Percentiles rank a stretch among this genome's conserved stretches.
These are phyloP conservation scores for Coniochaeta sp. DNA, from an alignment of 2,329 filamentous ascomycete genomes.

Conservation along the genomic window DNA sequence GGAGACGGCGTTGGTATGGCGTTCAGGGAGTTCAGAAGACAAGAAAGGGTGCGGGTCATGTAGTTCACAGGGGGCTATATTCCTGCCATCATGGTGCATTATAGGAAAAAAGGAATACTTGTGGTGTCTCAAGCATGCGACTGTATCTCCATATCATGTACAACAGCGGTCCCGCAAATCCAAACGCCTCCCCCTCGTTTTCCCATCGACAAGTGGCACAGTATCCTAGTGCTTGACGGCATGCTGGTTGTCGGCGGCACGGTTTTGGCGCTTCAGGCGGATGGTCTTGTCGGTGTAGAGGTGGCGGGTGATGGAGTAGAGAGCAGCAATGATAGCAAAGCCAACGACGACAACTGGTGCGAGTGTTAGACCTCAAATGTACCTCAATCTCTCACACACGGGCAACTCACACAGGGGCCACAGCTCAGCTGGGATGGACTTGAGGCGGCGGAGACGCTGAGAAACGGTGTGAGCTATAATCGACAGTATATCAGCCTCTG, in stretches of 20 bases:
- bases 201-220: neutral
- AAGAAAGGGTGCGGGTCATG: no score
- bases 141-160: conserved; percentile 6
- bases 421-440: conserved; percentile 88
- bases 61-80: no score
- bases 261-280: conserved; percentile 69
- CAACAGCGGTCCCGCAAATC: conserved; percentile 4
- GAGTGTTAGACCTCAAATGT: conserved; percentile 18
- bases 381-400: neutral
- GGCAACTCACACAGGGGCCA: conserved; percentile 76
- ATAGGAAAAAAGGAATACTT: neutral
- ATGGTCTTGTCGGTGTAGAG: conserved; percentile 87
- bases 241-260: conserved; percentile 32
- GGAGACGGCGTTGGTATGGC: neutral
- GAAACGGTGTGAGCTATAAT: conserved; percentile 85
- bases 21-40: conserved; percentile 3
- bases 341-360: conserved; percentile 71
- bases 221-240: conserved; percentile 25
- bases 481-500: conserved; percentile 14
- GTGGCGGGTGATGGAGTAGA: conserved; percentile 78
- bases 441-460: conserved; percentile 84
- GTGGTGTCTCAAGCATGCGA: conserved; percentile 2
- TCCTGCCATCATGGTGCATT: no score
- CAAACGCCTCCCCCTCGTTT: conserved; percentile 11
- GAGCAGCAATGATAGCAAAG: conserved; percentile 74